Evolutionary conservation across 345 rosid genomes (phyloP).

Genomic region (Rhodamnia argentea): DNA sequence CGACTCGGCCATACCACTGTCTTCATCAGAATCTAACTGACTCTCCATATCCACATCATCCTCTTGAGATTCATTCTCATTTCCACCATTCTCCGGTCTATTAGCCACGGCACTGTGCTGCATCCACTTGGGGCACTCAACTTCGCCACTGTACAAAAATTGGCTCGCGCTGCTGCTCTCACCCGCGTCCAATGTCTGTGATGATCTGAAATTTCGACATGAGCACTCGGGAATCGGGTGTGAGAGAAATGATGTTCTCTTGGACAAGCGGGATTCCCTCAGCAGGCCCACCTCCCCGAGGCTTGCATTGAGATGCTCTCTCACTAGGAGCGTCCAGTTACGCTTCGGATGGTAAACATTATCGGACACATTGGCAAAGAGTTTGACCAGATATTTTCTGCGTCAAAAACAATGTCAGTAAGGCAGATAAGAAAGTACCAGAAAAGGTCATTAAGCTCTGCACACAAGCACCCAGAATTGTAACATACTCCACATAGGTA

Average conservation of each 20-base stretch:
- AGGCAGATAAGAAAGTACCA: neutral
- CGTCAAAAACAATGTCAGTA: slow-evolving; percentile 2
- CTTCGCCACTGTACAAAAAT: slow-evolving; percentile 61
- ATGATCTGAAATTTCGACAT: slow-evolving; percentile 43
- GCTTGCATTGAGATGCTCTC: slow-evolving; percentile 82
- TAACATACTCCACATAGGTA: neutral
- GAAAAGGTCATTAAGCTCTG: neutral
- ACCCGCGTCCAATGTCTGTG: slow-evolving; percentile 29
- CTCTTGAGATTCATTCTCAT: slow-evolving; percentile 43
- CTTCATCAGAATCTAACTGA: slow-evolving; percentile 46
- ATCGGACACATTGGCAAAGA: slow-evolving; percentile 47
- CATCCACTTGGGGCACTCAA: slow-evolving; percentile 93
- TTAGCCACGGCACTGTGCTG: slow-evolving; percentile 17
- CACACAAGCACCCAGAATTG: neutral
- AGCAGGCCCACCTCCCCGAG: slow-evolving; percentile 63
- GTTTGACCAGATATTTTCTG: slow-evolving; percentile 62
- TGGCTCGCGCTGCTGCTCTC: neutral
- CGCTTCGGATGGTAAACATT: slow-evolving; percentile 69
- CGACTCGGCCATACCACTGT: slow-evolving; percentile 23
- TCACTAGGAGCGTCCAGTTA: slow-evolving; percentile 66
- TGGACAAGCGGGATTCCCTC: slow-evolving; percentile 54
- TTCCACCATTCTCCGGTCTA: slow-evolving; percentile 13
- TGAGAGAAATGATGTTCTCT: slow-evolving; percentile 62
- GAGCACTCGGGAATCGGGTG: slow-evolving; percentile 98
- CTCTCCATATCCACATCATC: slow-evolving; percentile 43